Evolutionary conservation across 176 grass and related monocot genomes (phyloP).

Genomic region (Carex parvula): DNA sequence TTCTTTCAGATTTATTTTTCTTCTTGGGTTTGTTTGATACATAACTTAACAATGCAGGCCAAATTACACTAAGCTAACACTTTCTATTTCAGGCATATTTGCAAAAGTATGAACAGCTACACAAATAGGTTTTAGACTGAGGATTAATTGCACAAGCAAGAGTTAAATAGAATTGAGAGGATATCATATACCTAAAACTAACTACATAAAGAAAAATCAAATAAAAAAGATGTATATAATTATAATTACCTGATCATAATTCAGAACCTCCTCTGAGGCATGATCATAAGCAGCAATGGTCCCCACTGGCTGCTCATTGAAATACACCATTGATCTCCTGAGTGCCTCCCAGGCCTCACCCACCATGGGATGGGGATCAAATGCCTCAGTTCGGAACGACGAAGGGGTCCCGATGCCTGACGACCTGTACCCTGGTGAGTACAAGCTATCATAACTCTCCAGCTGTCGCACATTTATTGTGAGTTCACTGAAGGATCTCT

Average conservation of each 20-base stretch:
- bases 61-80: background rate
- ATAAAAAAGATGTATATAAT: conserved; percentile 5
- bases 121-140: background rate
- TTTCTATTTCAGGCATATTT: background rate
- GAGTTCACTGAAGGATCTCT: conserved; percentile 41
- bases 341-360: conserved; percentile 41
- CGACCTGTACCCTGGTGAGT: conserved; percentile 26
- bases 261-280: conserved; percentile 41
- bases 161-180: background rate
- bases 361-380: conserved; percentile 38
- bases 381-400: conserved; percentile 7
- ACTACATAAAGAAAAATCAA: background rate
- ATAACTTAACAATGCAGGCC: background rate
- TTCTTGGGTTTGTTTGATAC: background rate
- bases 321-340: conserved; percentile 35
- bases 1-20: background rate
- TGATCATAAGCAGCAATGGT: conserved; percentile 47
- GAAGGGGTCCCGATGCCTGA: conserved; percentile 31
- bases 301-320: conserved; percentile 28
- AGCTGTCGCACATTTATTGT: conserved; percentile 19
- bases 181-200: background rate
- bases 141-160: background rate
- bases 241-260: conserved; percentile 44
- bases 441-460: conserved; percentile 33
- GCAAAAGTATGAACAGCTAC: background rate